These are phyloP conservation scores for Rhodotorula toruloides DNA, from an alignment of 768 basidiomycete genomes.

Conservation along the genomic window DNA sequence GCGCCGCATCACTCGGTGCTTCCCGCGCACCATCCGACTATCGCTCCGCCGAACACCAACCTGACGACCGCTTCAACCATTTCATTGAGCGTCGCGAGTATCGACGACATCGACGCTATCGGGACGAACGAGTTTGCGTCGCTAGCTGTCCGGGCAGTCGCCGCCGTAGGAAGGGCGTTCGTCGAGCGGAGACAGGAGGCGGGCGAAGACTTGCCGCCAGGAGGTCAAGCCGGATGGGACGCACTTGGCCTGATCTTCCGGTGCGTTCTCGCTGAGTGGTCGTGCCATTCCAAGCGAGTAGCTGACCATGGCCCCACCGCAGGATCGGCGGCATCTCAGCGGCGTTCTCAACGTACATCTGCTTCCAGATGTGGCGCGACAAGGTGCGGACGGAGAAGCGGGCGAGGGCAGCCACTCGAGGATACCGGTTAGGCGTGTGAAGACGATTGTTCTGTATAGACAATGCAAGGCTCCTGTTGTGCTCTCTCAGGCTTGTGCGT, in stretches of 20 bases:
- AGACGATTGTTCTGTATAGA: no score
- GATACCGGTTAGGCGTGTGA: not conserved
- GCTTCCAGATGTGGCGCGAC: conserved; percentile 32
- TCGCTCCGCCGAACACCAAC: not conserved
- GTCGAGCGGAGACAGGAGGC: not conserved
- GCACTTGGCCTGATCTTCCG: conserved; percentile 35
- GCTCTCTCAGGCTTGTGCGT: not conserved
- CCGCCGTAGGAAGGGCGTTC: not conserved
- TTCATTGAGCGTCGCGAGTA: not conserved
- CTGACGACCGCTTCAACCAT: not conserved
- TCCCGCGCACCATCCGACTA: not conserved
- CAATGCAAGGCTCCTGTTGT: no score
- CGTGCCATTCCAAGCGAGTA: not conserved
- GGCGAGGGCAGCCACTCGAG: not conserved
- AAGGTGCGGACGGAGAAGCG: not conserved
- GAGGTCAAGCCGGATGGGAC: conserved; percentile 5
- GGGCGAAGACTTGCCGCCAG: not conserved
- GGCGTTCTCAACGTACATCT: conserved; percentile 11
- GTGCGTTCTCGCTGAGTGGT: not conserved
- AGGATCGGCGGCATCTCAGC: conserved; percentile 36
- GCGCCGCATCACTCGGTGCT: conserved; percentile 53
- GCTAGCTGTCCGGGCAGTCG: not conserved
- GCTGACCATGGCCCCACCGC: not conserved
- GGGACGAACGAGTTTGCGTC: not conserved
- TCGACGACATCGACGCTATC: not conserved